A percentile compares a stretch with the other conserved stretches of the same genome.
phyloP scores from a whole-genome alignment of 257 asterid species.

The Asclepias syriaca region DNA sequence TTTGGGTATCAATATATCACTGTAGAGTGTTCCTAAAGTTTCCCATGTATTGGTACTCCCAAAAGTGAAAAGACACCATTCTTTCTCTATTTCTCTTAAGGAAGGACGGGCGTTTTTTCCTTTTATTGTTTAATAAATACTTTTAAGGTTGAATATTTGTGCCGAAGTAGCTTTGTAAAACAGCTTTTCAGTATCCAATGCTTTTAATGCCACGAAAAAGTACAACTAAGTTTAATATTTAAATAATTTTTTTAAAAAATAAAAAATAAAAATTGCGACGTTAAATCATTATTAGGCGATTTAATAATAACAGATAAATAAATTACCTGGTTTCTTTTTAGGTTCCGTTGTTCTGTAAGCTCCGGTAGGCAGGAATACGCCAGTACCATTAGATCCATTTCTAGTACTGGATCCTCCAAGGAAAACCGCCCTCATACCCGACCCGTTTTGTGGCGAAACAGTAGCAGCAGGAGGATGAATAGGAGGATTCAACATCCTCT shows the following conservation, averaged over 20 bases:
- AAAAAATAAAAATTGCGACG: too few species aligned
- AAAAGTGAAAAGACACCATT: not conserved
- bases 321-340: slow-evolving; percentile 24
- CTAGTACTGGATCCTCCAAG: slow-evolving; percentile 52
- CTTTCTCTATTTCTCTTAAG: too few species aligned
- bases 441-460: slow-evolving; percentile 28
- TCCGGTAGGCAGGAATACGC: slow-evolving; percentile 68
- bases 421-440: slow-evolving; percentile 79
- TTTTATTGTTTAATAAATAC: not conserved
- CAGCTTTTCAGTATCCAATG: too few species aligned
- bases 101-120: not conserved
- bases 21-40: not conserved
- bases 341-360: slow-evolving; percentile 24
- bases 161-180: not conserved
- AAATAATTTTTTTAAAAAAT: too few species aligned
- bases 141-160: not conserved
- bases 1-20: not conserved
- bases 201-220: too few species aligned
- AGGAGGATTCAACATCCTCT: not conserved
- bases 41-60: not conserved
- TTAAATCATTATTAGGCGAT: too few species aligned
- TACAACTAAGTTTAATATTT: too few species aligned
- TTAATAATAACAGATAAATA: too few species aligned
- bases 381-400: slow-evolving; percentile 57
- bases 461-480: not conserved